Base-by-base conservation (phyloP, 208 protist genomes). In the Tritrichomonas foetus region DNA sequence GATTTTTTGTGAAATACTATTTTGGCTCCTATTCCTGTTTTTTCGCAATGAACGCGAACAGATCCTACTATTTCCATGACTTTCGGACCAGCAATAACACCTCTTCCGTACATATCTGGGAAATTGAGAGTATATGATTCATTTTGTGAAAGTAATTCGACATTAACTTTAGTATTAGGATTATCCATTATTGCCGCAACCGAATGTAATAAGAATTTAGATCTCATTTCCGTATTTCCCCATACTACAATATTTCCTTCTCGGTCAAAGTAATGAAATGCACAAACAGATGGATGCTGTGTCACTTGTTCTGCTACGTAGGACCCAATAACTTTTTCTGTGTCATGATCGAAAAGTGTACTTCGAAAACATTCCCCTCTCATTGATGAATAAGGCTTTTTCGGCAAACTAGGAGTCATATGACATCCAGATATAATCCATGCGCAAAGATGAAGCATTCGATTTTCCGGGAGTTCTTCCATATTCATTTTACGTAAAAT, bases 371-470 rank as follows among this genome's bases (percentile, higher is more conserved):
- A 95, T 94, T 98, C 97, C 11, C 97, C 97, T 0, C 97, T 78
- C 20, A 98, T 96, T 0, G 97, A 97, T 72, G 98, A 98, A 92
- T 98, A 98, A 39, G 97, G 97, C 95, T 98, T 98, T 20, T 75
- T 50, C 8, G 92, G 92, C 53, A 69, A 1, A 16, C 92, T 5
- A 36, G 92, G 92, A 1, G 69, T 22, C 47, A 93, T 64, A 41
- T 93, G 74, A 25, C 49, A 93, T n/a, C 74, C 94, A 50, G 74
- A 89, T 20, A 93, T 33, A 33, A 93, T 89, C 84, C 94, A 89
- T 49, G 78, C 80, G 39, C 94, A 93, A 69, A 94, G 2, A 95
- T 53, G 49, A 69, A 95, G 57, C 33, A 72, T 44, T 74, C 84
- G 16, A 93, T 50, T 41, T 16, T 93, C 50, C 22, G 84, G 22